Evolutionary conservation across 1,284 basidiomycete genomes (phyloP), one percentile per base, ranked within the genome.

Genomic region (Cutaneotrichosporon cavernicola): DNA sequence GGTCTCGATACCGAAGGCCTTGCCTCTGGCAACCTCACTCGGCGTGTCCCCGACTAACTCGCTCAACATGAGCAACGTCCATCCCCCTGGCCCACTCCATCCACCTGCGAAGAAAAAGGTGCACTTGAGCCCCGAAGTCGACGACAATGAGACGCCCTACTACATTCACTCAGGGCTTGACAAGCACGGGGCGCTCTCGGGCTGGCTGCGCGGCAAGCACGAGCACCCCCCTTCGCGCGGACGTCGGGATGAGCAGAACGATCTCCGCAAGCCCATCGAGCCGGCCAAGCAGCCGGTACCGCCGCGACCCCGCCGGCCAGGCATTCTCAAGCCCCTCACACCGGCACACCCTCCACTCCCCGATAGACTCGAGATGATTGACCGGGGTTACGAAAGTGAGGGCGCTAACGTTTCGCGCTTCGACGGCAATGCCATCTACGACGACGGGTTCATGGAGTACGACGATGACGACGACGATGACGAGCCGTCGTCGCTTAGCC

Each of bases 401-500:
- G 60, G 67, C 47, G 71, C 71, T n/a, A 68, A 65, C 38, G 13
- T 56, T 21, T 64, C 63, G 62, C 72, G 72, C 16, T n/a, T 53
- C 18, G 58, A 60, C 22, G 22, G 50, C 21, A 60, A 38, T 22
- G 58, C 50, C 14, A 40, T 60, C 49, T 50, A 43, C 38, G 58
- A 60, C 18, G 38, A 31, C 26, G 58, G 21, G 36, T 47, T 55
- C 31, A 49, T 46, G 31, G 66, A 67, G 10, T 52, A 53, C 34
- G 34, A 36, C 22, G 66, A 68, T 21, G 62, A 68, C 21, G 79
- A 84, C 49, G 81, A 81, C 58, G 84, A 84, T 18, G 80, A 80
- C 32, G 88, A 89, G 38, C 87, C 88, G 57, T 80, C 72, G 64
- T 95, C 87, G 75, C 81, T 98, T 70, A 98, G 97, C 4, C 89